Evolutionary conservation across 2,329 filamentous ascomycete genomes (phyloP), one percentile per base, ranked within the genome.

Genomic region (Penicillium sp.): DNA sequence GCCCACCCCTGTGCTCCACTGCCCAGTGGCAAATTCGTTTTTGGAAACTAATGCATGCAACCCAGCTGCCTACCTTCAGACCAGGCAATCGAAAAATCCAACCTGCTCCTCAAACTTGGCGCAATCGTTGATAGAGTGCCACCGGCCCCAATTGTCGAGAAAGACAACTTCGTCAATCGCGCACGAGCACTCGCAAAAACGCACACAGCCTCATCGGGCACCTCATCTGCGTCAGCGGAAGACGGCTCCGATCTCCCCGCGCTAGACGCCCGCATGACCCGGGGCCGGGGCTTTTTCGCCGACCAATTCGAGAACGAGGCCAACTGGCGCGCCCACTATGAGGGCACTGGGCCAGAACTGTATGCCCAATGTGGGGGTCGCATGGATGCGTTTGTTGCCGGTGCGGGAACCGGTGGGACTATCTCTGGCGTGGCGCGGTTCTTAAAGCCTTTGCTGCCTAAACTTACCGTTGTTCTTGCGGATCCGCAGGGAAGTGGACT

Each of bases 401-500:
- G 94, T 50, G 94, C 94, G 1, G 94, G 94, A 2, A 99, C 94
- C 0, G 94, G 94, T 19, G 94, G 94, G 4, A 99, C 94, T 3
- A 86, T 99, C 23, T 88, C 91, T 9, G 94, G 94, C 13, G 89
- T 96, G 19, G 87, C 92, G 7, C 79, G 87, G 52, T 94, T 86
- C 69, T 77, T 99, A 29, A 97, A 97, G 73, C 85, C 89, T 40
- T 75, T 81, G 47, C 70, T 91, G n/a, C 79, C 80, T 0, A 68
- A 79, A 10, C 61, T 94, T 54, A 83, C 81, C 59, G 78, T 97
- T 30, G 85, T 97, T 1, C 84, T 99, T 1, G 93, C 94, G 0
- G 94, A 99, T 72, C 95, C 94, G 1, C 91, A 95, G 70, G 94
- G 94, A 9, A 96, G 90, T 70, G 94, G 94, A 0, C 78, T 99